Evolutionary conservation across 768 basidiomycete species (phyloP), one percentile per base, ranked within the genome.

Genomic region (Astraeus odoratus): DNA sequence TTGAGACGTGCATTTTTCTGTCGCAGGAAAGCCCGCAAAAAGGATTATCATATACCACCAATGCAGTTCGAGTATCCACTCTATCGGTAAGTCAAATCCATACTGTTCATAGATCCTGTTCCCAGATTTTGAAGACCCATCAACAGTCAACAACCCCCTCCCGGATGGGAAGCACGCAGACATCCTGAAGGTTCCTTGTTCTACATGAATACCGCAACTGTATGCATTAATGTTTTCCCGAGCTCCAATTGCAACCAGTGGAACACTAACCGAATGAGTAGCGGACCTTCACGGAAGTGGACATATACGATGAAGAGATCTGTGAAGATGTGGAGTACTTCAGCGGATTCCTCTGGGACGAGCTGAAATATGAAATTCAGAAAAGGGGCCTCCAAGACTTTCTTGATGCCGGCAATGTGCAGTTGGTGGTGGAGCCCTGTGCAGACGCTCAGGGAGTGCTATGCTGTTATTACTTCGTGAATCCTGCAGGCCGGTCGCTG

Each of bases 161-260:
- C 16, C 3, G 73, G 68, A 0, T 83, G 82, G 82, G 57, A 29
- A 6, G 57, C 70, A 1, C 61, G 65, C 26, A 59, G 66, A 2
- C 82, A 83, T 51, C 80, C 81, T 0, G 81, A 84, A 59, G 82
- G 82, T 5, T 72, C 68, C 15, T 67, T 74, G 15, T 84, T 82
- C 53, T 84, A 76, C 45, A 71, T 69, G 51, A 67, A 80, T 45
- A 15, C 46, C 38, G 50, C 62, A 4, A 70, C 69, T 62, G 80
- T 79, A 39, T 10, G 67, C 52, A 27, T 38, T 34, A 45, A 23
- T 57, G 25, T 13, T 12, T 19, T 9, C 12, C 8, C 23, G 30
- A 35, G 42, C 19, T 68, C n/a, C 12, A 31, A 10, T 12, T 12
- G 30, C n/a, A n/a, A n/a, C n/a, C n/a, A n/a, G n/a, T n/a, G n/a